Conservation (phyloP, 129 eudicot species). For the Chrysanthemum makinoi region DNA sequence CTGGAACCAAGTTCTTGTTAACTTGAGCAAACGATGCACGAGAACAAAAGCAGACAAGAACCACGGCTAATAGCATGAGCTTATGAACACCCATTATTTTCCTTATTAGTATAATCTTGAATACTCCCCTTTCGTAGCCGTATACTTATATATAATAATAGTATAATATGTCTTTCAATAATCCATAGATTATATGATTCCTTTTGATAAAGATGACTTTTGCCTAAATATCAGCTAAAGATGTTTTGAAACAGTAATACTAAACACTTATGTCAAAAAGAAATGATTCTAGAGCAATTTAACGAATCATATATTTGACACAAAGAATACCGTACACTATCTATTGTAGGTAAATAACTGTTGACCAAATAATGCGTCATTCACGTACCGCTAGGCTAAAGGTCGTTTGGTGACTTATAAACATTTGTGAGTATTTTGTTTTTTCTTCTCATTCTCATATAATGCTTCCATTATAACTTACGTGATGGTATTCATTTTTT, state of each 20-base stretch:
- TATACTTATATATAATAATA: conserved; percentile 9
- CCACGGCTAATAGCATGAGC: conserved; percentile 18
- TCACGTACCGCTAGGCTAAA: too few species aligned
- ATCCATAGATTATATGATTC: conserved; percentile 22
- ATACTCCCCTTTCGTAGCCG: neutral
- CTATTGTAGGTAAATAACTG: neutral
- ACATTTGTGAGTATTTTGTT: too few species aligned
- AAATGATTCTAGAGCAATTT: neutral
- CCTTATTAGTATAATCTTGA: neutral
- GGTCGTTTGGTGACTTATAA: too few species aligned
- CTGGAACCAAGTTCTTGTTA: conserved; percentile 26
- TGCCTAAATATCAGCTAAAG: neutral
- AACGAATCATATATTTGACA: conserved; percentile 6
- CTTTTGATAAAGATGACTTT: conserved; percentile 9
- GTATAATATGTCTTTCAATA: conserved; percentile 6
- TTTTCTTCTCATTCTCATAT: too few species aligned
- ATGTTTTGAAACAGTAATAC: neutral
- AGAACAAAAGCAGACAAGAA: conserved; percentile 25
- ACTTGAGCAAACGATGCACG: conserved; percentile 20
- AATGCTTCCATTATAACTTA: neutral
- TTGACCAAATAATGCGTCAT: neutral
- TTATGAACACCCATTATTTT: conserved; percentile 31
- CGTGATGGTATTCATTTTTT: neutral
- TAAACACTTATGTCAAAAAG: neutral
- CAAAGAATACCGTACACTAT: conserved; percentile 17